Evolutionary conservation across 129 eudicot genomes (phyloP).

Genomic region (Flaveria brownii): DNA sequence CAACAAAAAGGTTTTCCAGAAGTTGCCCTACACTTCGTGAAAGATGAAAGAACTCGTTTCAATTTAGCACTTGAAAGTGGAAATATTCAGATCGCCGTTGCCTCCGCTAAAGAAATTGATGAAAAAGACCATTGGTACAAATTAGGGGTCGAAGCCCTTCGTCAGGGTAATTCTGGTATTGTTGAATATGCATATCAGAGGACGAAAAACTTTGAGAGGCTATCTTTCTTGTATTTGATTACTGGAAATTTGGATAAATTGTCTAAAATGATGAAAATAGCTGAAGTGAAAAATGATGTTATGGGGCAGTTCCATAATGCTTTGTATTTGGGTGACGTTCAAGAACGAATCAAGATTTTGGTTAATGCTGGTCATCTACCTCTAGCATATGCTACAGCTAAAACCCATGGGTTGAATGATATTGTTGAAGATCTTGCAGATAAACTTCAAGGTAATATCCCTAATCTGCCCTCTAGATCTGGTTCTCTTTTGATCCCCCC

Average conservation of each 20-base stretch:
- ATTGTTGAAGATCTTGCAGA: conserved; percentile 56
- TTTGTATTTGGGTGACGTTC: conserved; percentile 60
- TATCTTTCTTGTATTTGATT: conserved; percentile 62
- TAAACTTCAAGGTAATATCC: conserved; percentile 58
- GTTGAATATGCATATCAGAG: conserved; percentile 77
- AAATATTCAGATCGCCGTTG: conserved; percentile 70
- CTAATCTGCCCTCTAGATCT: conserved; percentile 49
- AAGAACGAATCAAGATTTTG: conserved; percentile 64
- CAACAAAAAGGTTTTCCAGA: conserved; percentile 88
- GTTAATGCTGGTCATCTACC: conserved; percentile 70
- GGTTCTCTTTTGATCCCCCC: conserved; percentile 67
- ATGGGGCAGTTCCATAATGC: conserved; percentile 85
- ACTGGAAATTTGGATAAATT: conserved; percentile 71
- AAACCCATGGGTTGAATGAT: conserved; percentile 57
- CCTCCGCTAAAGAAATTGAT: conserved; percentile 73
- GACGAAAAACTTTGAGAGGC: conserved; percentile 73
- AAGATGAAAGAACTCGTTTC: conserved; percentile 68
- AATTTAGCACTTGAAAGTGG: conserved; percentile 77
- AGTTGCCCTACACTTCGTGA: conserved; percentile 78
- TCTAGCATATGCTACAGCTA: conserved; percentile 69
- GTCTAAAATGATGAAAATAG: conserved; percentile 78
- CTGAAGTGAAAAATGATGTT: conserved; percentile 72
- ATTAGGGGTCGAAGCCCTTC: conserved; percentile 76
- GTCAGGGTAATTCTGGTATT: conserved; percentile 79
- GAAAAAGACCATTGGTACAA: conserved; percentile 82